These are phyloP conservation scores for Pezicula radicicola DNA, from an alignment of 2,329 filamentous ascomycete genomes.

Conservation along the genomic window DNA sequence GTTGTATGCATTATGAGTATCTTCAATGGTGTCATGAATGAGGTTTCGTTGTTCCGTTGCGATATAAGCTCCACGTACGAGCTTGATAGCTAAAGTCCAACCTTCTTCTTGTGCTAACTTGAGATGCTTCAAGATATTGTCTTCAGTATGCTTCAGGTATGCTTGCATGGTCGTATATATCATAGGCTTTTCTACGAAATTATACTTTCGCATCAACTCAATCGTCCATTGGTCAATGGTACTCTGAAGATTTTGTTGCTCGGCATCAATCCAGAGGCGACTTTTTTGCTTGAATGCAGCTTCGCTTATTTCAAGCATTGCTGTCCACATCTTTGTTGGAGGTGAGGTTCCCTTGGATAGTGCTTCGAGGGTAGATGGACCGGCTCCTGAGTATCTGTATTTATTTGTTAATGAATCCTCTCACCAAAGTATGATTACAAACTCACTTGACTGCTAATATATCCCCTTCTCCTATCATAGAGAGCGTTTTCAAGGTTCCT, in stretches of 20 bases:
- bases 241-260: constrained; percentile 48
- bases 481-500: constrained; percentile 49
- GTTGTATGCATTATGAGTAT: constrained; percentile 51
- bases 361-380: constrained; percentile 36
- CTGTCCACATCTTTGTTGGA: constrained; percentile 39
- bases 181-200: constrained; percentile 36
- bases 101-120: constrained; percentile 40
- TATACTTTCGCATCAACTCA: constrained; percentile 49
- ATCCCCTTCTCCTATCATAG: constrained; percentile 48
- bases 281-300: constrained; percentile 24
- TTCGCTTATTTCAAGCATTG: constrained; percentile 29
- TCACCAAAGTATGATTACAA: neutral
- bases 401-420: constrained; percentile 3
- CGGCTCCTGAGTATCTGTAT: constrained; percentile 44
- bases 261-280: constrained; percentile 49
- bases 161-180: constrained; percentile 51
- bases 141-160: constrained; percentile 45
- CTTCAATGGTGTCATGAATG: constrained; percentile 43
- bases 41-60: constrained; percentile 41
- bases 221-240: constrained; percentile 51
- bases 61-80: constrained; percentile 52
- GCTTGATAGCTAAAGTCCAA: constrained; percentile 49
- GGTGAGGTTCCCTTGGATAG: constrained; percentile 36
- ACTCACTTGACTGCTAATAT: constrained; percentile 48
- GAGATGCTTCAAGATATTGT: constrained; percentile 42